phyloP scores from a whole-genome alignment of 305 asterid species.

The Ilex paraguariensis region DNA sequence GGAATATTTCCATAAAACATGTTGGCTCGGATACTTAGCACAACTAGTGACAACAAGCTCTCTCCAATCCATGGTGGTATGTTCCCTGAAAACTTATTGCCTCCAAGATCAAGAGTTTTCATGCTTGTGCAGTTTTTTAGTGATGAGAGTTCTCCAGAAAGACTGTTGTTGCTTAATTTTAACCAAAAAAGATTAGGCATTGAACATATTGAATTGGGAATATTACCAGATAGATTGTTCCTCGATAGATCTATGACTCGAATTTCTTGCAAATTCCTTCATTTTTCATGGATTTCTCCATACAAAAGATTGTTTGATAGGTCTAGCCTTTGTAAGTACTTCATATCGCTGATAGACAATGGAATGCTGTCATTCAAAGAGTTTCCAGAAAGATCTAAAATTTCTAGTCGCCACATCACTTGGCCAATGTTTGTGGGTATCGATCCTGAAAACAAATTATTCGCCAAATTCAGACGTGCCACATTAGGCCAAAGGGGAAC shows the following conservation, averaged over 20 bases:
- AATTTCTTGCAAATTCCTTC: background rate
- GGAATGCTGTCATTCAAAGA: conserved; percentile 1
- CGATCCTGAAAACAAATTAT: background rate
- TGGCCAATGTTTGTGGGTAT: background rate
- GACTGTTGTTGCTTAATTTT: background rate
- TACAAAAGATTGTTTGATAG: conserved; percentile 6
- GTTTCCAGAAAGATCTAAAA: conserved; percentile 11
- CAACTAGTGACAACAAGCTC: background rate
- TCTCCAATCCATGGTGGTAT: conserved; percentile 1
- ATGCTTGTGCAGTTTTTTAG: background rate
- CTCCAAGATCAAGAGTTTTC: conserved; percentile 4
- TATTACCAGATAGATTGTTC: conserved; percentile 4
- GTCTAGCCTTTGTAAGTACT: conserved; percentile 11
- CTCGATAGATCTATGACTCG: background rate
- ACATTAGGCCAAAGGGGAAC: background rate
- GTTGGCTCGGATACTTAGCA: background rate
- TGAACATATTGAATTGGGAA: background rate
- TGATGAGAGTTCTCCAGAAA: conserved; percentile 1
- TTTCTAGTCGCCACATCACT: background rate
- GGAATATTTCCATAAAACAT: conserved; percentile 4
- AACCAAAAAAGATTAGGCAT: background rate
- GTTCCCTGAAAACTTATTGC: background rate
- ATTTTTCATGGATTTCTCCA: background rate
- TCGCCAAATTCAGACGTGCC: background rate
- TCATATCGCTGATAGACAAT: background rate